These are phyloP conservation scores for Pisolithus orientalis DNA, from an alignment of 768 basidiomycete genomes.

Conservation along the genomic window DNA sequence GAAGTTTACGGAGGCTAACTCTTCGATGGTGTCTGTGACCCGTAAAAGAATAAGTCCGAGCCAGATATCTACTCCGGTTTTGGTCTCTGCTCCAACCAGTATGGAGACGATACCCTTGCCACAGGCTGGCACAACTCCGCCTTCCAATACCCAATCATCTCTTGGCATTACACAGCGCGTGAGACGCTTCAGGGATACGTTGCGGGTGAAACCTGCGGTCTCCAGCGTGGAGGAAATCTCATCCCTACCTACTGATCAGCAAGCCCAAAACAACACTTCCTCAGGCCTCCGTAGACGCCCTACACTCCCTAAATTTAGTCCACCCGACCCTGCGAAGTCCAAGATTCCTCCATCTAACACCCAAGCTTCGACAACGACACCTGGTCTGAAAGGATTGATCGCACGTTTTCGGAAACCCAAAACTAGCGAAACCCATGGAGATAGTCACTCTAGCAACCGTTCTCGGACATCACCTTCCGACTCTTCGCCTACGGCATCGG, in stretches of 20 bases:
- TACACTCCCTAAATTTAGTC: slow-evolving; percentile 38
- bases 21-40: slow-evolving; percentile 34
- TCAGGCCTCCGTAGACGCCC: slow-evolving; percentile 38
- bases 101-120: slow-evolving; percentile 63
- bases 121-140: slow-evolving; percentile 26
- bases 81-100: slow-evolving; percentile 62
- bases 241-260: slow-evolving; percentile 37
- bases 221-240: slow-evolving; percentile 46
- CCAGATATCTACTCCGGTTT: slow-evolving; percentile 59
- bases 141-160: slow-evolving; percentile 33
- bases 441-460: slow-evolving; percentile 26
- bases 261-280: slow-evolving; percentile 24
- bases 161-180: slow-evolving; percentile 62
- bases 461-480: slow-evolving; percentile 28
- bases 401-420: slow-evolving; percentile 56
- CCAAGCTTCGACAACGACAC: slow-evolving; percentile 59
- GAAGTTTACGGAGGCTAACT: slow-evolving; percentile 36
- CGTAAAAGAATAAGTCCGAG: slow-evolving; percentile 56
- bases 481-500: slow-evolving; percentile 29
- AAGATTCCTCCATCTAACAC: slow-evolving; percentile 54
- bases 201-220: slow-evolving; percentile 48
- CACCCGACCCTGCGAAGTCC: slow-evolving; percentile 47
- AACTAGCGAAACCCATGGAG: slow-evolving; percentile 18
- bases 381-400: slow-evolving; percentile 77
- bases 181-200: slow-evolving; percentile 62